phyloP scores from a whole-genome alignment of 2,329 filamentous ascomycete species.

The Claviceps sp. region DNA sequence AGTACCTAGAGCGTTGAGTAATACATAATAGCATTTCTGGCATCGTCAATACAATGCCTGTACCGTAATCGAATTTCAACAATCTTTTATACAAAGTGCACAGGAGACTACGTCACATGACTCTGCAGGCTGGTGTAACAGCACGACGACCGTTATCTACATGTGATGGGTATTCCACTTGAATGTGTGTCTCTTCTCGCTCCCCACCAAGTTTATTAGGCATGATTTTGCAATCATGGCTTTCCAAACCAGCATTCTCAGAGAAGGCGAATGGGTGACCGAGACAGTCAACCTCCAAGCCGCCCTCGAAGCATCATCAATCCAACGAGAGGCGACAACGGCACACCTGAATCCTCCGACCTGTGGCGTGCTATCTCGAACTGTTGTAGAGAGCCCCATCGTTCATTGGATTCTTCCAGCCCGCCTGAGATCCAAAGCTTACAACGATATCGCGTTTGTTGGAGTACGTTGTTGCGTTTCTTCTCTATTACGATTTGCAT shows the following conservation, averaged over 20 bases:
- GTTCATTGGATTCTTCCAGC: constrained; percentile 68
- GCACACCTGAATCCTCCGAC: constrained; percentile 30
- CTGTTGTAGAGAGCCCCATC: constrained; percentile 62
- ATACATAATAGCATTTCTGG: too few species aligned
- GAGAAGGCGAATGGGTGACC: constrained; percentile 44
- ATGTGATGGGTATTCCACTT: background rate
- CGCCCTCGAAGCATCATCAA: constrained; percentile 25
- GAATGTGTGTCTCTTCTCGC: background rate
- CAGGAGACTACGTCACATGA: background rate
- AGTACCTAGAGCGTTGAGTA: too few species aligned
- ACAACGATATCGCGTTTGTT: constrained; percentile 78
- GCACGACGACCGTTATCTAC: background rate
- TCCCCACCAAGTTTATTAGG: background rate
- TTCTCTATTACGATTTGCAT: background rate
- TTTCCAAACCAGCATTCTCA: constrained; percentile 40
- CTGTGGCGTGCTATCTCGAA: constrained; percentile 66
- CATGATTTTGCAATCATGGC: constrained; percentile 21
- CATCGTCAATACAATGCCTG: too few species aligned
- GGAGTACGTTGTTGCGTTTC: constrained; percentile 40
- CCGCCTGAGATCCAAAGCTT: constrained; percentile 53
- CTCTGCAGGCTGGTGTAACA: background rate
- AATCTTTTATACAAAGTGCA: too few species aligned
- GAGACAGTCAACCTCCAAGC: constrained; percentile 32
- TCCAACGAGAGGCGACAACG: constrained; percentile 17
- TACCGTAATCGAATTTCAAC: too few species aligned